Base-by-base conservation (phyloP, 2,329 filamentous ascomycete species). In the Cladosporium cucumerinum region DNA sequence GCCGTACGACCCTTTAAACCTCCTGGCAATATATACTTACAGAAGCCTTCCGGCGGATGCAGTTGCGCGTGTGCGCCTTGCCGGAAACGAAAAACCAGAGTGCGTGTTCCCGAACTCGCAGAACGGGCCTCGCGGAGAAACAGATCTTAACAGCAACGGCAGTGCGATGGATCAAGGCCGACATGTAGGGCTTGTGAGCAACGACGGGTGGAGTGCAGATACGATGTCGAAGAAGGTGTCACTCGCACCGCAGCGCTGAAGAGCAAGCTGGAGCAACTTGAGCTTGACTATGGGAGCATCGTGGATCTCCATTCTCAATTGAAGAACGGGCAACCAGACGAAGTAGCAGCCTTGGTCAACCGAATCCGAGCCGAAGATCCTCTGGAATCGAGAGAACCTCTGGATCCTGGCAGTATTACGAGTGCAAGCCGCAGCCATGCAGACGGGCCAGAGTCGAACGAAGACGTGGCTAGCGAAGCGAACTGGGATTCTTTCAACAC, bases 41-140 rank as follows among this genome's bases (percentile, higher is more conserved):
- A 54, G 49, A 55, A 11, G 48, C 49, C 60, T 46, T 10, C n/a
- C n/a, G 23, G 46, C 14, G 30, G 7, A 11, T 55, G 8, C n/a
- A 62, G 60, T 30, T 62, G 60, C 60, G 60, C 60, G 30, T 62
- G 60, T 55, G 60, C 60, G 60, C 60, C 60, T 25, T 62, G 60
- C 25, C 60, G 60, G 12, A 62, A 62, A 55, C 49, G 60, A 54
- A 62, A 62, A 34, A 62, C 60, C 34, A 62, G 60, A 62, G 60
- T 62, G 60, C 60, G 60, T 62, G 32, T 26, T 36, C 32, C n/a
- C 54, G 39, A 46, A 21, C 39, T 46, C 39, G n/a, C 39, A 46
- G 39, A 46, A 57, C 30, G 54, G 30, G n/a, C 54, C 23, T 57
- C 32, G 51, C 25, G 51, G 28, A 54, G n/a, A 48, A 21, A 10